These are phyloP conservation scores for Nakataea oryzae DNA, from an alignment of 2,329 filamentous ascomycete species.

Conservation along the genomic window DNA sequence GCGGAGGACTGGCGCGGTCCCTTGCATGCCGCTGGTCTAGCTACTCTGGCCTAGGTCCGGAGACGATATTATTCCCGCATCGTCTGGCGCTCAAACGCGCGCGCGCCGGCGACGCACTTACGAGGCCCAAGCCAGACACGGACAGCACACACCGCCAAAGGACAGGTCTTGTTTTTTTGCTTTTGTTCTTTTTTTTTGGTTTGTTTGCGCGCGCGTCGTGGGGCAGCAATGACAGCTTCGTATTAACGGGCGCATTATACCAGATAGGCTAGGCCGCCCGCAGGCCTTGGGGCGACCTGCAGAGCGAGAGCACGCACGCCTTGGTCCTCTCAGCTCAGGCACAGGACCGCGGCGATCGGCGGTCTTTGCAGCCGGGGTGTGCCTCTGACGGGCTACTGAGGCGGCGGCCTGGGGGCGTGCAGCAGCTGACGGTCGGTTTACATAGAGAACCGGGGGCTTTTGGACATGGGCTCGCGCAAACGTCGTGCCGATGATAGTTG, in stretches of 20 bases:
- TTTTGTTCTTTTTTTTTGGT: too few relatives aligned
- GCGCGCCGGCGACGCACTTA: too few relatives aligned
- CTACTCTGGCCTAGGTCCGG: too few relatives aligned
- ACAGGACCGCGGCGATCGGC: neutral
- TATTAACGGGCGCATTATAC: neutral
- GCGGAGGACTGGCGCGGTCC: too few relatives aligned
- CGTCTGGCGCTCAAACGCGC: too few relatives aligned
- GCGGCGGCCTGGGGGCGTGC: too few relatives aligned
- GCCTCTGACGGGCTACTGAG: too few relatives aligned
- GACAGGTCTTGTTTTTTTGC: too few relatives aligned
- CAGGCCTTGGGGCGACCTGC: too few relatives aligned
- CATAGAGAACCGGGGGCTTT: neutral
- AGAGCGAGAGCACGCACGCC: neutral
- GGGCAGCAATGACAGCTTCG: neutral
- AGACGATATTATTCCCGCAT: neutral
- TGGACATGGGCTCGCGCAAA: neutral
- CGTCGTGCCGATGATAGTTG: neutral
- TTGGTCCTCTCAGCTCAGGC: neutral
- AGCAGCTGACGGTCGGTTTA: neutral
- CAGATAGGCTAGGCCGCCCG: neutral
- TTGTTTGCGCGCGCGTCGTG: too few relatives aligned
- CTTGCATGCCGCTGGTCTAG: too few relatives aligned
- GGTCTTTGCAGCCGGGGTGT: neutral
- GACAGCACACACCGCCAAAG: neutral
- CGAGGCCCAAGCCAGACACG: too few relatives aligned